A percentile compares a stretch with the other conserved stretches of the same genome.
Conservation (phyloP, 2,329 filamentous ascomycete genomes). For the Chalara sp. region DNA sequence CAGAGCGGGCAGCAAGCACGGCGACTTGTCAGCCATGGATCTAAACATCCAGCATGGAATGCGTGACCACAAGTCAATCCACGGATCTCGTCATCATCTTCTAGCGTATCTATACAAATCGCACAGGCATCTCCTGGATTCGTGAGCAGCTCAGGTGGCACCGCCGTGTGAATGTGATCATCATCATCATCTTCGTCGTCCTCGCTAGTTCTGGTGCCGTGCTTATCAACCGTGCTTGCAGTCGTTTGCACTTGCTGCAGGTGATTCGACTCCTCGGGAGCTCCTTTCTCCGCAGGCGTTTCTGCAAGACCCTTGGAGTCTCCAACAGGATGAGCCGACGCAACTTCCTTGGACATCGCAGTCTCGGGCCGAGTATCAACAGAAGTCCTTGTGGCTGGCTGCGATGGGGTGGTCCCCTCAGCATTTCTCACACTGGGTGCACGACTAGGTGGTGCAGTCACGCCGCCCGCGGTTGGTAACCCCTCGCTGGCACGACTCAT, state of each 20-base stretch:
- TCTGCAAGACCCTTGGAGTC: slow-evolving; percentile 3
- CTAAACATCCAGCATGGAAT: slow-evolving; percentile 92
- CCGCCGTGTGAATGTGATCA: slow-evolving; percentile 72
- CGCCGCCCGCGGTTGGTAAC: slow-evolving; percentile 75
- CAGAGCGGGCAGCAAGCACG: slow-evolving; percentile 95
- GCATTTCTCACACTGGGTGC: slow-evolving; percentile 67
- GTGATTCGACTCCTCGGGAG: slow-evolving; percentile 17
- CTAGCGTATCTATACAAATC: slow-evolving; percentile 89
- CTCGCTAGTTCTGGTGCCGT: slow-evolving; percentile 31
- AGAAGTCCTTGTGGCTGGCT: slow-evolving; percentile 30
- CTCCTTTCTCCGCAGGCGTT: slow-evolving; percentile 19
- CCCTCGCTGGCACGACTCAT: slow-evolving; percentile 76
- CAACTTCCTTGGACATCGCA: slow-evolving; percentile 13
- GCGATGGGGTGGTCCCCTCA: slow-evolving; percentile 40
- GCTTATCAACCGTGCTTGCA: slow-evolving; percentile 29
- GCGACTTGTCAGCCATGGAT: slow-evolving; percentile 92
- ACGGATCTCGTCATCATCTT: slow-evolving; percentile 92
- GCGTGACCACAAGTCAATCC: slow-evolving; percentile 95
- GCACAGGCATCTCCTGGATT: slow-evolving; percentile 89
- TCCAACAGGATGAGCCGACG: slow-evolving; percentile 9
- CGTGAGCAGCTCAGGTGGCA: slow-evolving; percentile 73
- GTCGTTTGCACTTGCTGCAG: slow-evolving; percentile 22
- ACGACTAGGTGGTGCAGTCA: slow-evolving; percentile 66
- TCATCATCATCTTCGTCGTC: slow-evolving; percentile 67
- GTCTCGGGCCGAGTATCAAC: slow-evolving; percentile 17